Conservation (phyloP, 1,284 basidiomycete genomes). For the Mycena sp. region DNA sequence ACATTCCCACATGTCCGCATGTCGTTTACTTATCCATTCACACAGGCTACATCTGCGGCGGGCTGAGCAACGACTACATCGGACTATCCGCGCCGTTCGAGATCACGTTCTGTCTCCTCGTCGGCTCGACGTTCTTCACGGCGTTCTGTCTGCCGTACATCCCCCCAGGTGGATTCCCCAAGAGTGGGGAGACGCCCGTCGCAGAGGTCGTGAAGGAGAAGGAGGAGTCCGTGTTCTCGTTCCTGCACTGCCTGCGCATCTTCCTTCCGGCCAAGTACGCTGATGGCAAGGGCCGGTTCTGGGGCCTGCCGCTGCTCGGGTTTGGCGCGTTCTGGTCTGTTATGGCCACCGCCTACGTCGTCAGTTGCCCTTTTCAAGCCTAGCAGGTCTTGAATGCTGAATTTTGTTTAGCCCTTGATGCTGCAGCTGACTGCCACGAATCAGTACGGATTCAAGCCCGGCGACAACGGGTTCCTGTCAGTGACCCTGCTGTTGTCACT, state of each 20-base stretch:
- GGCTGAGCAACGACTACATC: constrained; percentile 15
- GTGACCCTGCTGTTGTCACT: too few relatives aligned
- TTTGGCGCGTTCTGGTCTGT: constrained; percentile 20
- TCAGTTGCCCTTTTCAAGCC: background rate
- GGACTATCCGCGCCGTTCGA: constrained; percentile 24
- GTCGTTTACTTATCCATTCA: background rate
- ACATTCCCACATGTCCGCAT: background rate
- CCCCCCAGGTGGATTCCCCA: background rate
- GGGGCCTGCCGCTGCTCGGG: constrained; percentile 18
- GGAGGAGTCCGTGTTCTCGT: background rate
- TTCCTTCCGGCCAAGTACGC: constrained; percentile 20
- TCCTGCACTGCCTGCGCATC: constrained; percentile 13
- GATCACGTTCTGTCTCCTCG: constrained; percentile 28
- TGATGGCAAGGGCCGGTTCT: constrained; percentile 8
- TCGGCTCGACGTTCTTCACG: constrained; percentile 22
- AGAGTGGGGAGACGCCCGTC: background rate
- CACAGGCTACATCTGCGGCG: constrained; percentile 23
- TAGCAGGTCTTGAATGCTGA: background rate
- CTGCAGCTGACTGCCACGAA: constrained; percentile 29
- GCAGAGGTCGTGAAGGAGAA: background rate
- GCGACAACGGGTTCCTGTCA: constrained; percentile 28
- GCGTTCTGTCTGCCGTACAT: constrained; percentile 19
- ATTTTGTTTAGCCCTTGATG: constrained; percentile 22
- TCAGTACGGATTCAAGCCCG: constrained; percentile 21
- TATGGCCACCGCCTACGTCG: constrained; percentile 25